phyloP scores from a whole-genome alignment of 2,329 filamentous ascomycete genomes.

The Fusarium mangiferae region DNA sequence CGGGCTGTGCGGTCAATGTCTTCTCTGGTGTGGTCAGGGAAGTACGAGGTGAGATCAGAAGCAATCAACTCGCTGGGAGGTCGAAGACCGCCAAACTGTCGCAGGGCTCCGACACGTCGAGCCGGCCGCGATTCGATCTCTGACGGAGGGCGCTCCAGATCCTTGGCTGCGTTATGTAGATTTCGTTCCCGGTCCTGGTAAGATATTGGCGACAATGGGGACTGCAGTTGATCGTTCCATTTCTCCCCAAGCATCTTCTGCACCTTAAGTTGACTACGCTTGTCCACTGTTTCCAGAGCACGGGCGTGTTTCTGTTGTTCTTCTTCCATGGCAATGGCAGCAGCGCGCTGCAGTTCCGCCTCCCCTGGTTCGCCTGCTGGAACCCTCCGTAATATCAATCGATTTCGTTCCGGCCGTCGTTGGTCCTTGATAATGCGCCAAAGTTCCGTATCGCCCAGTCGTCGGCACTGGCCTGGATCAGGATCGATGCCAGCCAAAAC shows the following conservation, averaged over 20 bases:
- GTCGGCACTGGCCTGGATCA: constrained; percentile 81
- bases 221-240: constrained; percentile 82
- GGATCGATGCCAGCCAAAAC: constrained; percentile 87
- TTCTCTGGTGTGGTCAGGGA: constrained; percentile 92
- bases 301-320: constrained; percentile 77
- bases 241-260: constrained; percentile 90
- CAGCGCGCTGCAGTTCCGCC: constrained; percentile 86
- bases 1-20: constrained; percentile 96
- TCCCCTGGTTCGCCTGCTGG: constrained; percentile 89
- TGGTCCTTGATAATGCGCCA: constrained; percentile 91
- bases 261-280: constrained; percentile 85
- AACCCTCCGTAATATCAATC: constrained; percentile 92
- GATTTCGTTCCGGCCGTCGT: constrained; percentile 85
- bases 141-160: constrained; percentile 66
- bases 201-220: constrained; percentile 85
- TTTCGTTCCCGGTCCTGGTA: constrained; percentile 76
- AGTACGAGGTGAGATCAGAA: constrained; percentile 95
- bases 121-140: constrained; percentile 57
- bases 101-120: constrained; percentile 65
- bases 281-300: constrained; percentile 72
- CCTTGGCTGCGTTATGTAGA: constrained; percentile 67
- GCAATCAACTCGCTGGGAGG: constrained; percentile 98
- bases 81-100: constrained; percentile 89
- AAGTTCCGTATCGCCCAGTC: constrained; percentile 86
- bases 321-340: constrained; percentile 90